Percentiles rank a stretch among this genome's conserved stretches.
Evolutionary conservation across 768 basidiomycete genomes (phyloP).

Genomic region (Mycena indigotica): DNA sequence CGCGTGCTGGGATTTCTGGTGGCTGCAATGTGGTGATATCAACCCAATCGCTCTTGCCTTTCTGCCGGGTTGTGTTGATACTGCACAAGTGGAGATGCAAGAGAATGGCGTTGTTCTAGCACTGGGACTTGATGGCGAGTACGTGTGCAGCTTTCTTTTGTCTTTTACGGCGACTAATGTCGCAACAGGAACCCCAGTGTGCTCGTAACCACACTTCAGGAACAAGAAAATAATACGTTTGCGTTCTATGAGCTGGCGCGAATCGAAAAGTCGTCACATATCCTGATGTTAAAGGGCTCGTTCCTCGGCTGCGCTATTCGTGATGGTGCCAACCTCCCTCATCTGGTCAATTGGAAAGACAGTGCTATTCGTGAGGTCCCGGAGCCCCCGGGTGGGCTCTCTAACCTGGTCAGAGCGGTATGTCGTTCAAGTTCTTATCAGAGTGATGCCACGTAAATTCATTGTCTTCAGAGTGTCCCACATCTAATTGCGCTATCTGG

Average conservation of each 20-base stretch:
- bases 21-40: neutral
- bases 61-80: constrained; percentile 10
- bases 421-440: no score
- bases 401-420: no score
- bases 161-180: neutral
- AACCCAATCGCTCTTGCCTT: constrained; percentile 14
- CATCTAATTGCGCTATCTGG: neutral
- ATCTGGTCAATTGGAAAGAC: neutral
- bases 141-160: neutral
- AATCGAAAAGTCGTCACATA: neutral
- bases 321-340: neutral
- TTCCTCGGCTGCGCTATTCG: neutral
- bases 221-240: neutral
- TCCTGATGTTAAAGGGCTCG: neutral
- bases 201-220: neutral
- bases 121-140: constrained; percentile 9
- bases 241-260: neutral
- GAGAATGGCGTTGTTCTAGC: constrained; percentile 8
- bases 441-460: no score
- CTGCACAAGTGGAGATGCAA: no score
- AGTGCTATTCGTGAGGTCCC: neutral
- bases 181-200: neutral
- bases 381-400: neutral
- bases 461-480: no score
- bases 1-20: constrained; percentile 13